phyloP scores from a whole-genome alignment of 805 yeast species.

The Metschnikowia santaceciliae region DNA sequence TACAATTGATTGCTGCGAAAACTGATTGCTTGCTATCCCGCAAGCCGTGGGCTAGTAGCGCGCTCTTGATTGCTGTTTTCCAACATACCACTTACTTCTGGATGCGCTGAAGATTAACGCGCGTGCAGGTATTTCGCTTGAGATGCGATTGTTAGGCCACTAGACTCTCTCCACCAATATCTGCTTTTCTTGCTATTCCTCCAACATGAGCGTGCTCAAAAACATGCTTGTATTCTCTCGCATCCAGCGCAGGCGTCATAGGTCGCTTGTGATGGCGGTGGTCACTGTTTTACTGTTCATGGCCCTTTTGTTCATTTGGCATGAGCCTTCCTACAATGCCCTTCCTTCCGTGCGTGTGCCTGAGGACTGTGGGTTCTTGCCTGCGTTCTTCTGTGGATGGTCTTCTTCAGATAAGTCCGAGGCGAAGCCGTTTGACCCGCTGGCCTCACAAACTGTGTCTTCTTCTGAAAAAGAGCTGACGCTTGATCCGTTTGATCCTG shows the following conservation, averaged over 20 bases:
- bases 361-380: conserved; percentile 8
- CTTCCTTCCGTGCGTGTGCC: conserved; percentile 5
- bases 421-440: neutral
- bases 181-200: neutral
- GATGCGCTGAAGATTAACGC: conserved; percentile 8
- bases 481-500: neutral
- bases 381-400: conserved; percentile 11
- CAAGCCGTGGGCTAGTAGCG: no score
- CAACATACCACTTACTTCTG: no score
- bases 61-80: no score
- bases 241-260: conserved; percentile 16
- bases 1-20: no score
- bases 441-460: neutral
- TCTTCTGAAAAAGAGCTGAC: neutral
- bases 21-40: no score
- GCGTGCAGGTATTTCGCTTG: conserved; percentile 13
- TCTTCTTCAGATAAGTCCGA: neutral
- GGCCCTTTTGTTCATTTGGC: conserved; percentile 8
- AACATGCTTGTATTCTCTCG: conserved; percentile 12
- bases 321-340: conserved; percentile 4
- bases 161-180: neutral
- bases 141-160: neutral
- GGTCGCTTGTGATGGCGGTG: conserved; percentile 6
- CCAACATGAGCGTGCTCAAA: conserved; percentile 9
- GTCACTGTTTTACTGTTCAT: conserved; percentile 6